Base-by-base conservation (phyloP, 2,329 filamentous ascomycete genomes). In the Venturia carpophila region DNA sequence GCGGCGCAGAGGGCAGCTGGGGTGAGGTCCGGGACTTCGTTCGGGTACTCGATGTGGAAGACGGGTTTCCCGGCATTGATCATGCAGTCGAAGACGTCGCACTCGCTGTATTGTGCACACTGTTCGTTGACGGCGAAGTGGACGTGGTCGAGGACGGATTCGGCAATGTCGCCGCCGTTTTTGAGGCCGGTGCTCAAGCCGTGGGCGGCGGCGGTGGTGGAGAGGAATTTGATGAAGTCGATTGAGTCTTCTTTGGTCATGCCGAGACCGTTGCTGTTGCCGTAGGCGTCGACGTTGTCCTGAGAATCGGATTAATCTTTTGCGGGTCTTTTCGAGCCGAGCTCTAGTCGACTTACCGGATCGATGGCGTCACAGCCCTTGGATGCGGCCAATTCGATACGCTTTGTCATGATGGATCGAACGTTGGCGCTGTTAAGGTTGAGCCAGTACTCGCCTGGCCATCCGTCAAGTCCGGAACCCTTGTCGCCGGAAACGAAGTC, bases 81-180 rank as follows among this genome's bases (percentile, higher is more conserved):
- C 70, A 89, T 89, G 3, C 80, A 73, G 3, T 76, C 73, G 71
- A 85, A 89, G 1, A 75, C 79, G 43, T 77, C 75, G 71, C 87
- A 89, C 72, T 89, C 86, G 6, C 75, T 66, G 69, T 83, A 84
- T 71, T 86, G 69, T 17, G 81, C 79, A 71, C 88, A 90, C 75
- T 89, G 82, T 77, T 90, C 88, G 73, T 89, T 88, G 69, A 91
- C 86, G 7, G 80, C 82, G 75, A 87, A 91, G 70, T 88, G 79
- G 64, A 88, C 82, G 5, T 81, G 73, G 42, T 77, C 72, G 9
- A 83, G 73, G 3, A 84, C 79, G 24, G 42, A 34, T 34, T 34
- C n/a, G n/a, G 43, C 42, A 27, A 63, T 47, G 42, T 27, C 41
- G 24, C 13, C 21, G n/a, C 34, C 49, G 55, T 66, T 66, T 52